Conservation (phyloP, 192 early-diverging fungal species). For the Fimicolochytrium jonesii region DNA sequence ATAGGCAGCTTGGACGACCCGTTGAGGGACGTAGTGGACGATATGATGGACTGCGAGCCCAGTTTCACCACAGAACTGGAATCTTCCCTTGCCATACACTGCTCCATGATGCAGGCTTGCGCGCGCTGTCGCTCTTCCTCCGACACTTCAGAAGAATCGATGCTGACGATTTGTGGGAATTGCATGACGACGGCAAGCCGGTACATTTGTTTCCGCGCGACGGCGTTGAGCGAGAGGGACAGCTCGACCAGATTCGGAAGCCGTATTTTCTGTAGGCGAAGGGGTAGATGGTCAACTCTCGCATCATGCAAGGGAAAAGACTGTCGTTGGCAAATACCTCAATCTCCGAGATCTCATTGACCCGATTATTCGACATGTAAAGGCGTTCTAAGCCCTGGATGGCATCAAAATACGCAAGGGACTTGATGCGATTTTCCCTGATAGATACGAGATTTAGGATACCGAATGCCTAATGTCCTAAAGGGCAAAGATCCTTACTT, state of each 20-base stretch:
- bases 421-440: slow-evolving; percentile 56
- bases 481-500: slow-evolving; percentile 36
- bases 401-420: slow-evolving; percentile 52
- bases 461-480: neutral
- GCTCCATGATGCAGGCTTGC: slow-evolving; percentile 48
- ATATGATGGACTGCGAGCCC: too few species aligned
- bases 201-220: slow-evolving; percentile 53
- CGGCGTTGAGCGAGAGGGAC: slow-evolving; percentile 43
- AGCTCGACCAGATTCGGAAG: slow-evolving; percentile 52
- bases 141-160: slow-evolving; percentile 52
- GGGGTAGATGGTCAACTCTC: neutral
- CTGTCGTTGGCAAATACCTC: slow-evolving; percentile 34
- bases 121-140: slow-evolving; percentile 51
- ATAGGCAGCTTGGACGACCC: slow-evolving; percentile 40
- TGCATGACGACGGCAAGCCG: slow-evolving; percentile 44
- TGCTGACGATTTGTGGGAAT: slow-evolving; percentile 47
- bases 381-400: slow-evolving; percentile 50
- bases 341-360: slow-evolving; percentile 54
- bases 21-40: slow-evolving; percentile 1
- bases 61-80: slow-evolving; percentile 18
- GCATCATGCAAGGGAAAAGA: neutral
- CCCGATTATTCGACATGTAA: slow-evolving; percentile 44
- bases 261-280: slow-evolving; percentile 51
- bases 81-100: slow-evolving; percentile 36
- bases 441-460: neutral